Evolutionary conservation across 2,329 filamentous ascomycete species (phyloP), one percentile per base, ranked within the genome.

Genomic region (Xylaria sp.): DNA sequence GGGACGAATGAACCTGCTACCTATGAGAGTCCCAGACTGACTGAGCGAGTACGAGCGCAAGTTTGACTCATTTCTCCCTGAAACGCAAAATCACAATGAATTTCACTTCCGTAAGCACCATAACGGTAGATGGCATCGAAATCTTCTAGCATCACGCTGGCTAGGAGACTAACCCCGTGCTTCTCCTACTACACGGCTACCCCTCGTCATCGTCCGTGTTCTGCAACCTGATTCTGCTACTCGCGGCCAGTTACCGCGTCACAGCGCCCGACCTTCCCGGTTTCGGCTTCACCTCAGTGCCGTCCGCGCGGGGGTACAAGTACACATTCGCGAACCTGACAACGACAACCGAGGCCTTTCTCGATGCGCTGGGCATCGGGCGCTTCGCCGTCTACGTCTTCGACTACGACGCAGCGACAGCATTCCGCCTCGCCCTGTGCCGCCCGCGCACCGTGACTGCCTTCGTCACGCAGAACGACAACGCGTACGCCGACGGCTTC

Each of bases 341-440:
- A 29, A 64, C 50, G 5, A 80, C 78, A 1, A 71, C 82, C 34
- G 71, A 70, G 8, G 73, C 73, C 6, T 84, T 85, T 61, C 66
- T 84, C 11, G 72, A 77, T 34, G 70, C 72, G 1, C 69, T 86
- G 7, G 54, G 69, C 2, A 71, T 85, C 34, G 56, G 62, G 13
- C 75, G 73, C 26, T 85, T 79, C 68, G 76, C 78, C 13, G 67
- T 84, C 22, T 87, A 85, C 66, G 76, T 86, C 57, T 86, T 87
- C 65, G 83, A 87, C 71, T 86, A 86, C 64, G 84, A 84, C 46
- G 81, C 82, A 0, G 83, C 84, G 0, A 74, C 75, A 0, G 83
- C 76, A 1, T 69, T 85, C 20, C 76, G 81, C 2, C 71, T 86
- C 1, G 82, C 82, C 0, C 72, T 84, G 2, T 59, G 75, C 40